Evolutionary conservation across 176 grass and related monocot species (phyloP), one percentile per base, ranked within the genome.

Genomic region (Cenchrus purpureus): DNA sequence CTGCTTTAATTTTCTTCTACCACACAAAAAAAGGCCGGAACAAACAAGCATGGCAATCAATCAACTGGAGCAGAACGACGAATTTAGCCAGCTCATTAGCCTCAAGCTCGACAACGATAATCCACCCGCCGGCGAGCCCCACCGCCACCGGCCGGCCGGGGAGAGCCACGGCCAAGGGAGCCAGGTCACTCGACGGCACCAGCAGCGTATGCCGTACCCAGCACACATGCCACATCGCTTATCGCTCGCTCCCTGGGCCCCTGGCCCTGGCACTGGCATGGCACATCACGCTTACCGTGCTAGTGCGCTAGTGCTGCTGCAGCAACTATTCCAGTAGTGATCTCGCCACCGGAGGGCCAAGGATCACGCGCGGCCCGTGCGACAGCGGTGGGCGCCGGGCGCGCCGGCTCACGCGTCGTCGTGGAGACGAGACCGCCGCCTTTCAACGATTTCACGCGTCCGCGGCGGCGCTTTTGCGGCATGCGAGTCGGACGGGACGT

Each of bases 111-210:
- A 86, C 65, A 73, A 15, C 84, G 88, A 82, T 63, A 51, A 76
- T 37, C 83, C 73, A 86, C 78, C 78, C 32, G 77, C 62, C 76
- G 68, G 77, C 57, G 45, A 73, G 48, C 76, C 84, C 76, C 76
- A 74, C 69, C 34, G 6, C 3, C 37, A 40, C 37, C 37, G 14
- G 6, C 40, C 63, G 48, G 32, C 48, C 15, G 5, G 17, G 59
- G 7, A 40, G 25, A 89, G 5, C 48, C 71, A 34, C 22, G 56
- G 17, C 83, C 78, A 28, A 86, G 54, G 71, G 19, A 46, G 45
- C 65, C 59, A 81, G 66, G 57, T 82, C 88, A 78, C 73, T 8
- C 65, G 88, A 66, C 79, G 49, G 49, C 19, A 22, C 65, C 32
- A 44, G 19, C 22, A 25, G 22, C 22, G 22, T 25, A 25, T 25